Conservation (phyloP, 192 early-diverging fungal genomes). For the Coemansia sp. region DNA sequence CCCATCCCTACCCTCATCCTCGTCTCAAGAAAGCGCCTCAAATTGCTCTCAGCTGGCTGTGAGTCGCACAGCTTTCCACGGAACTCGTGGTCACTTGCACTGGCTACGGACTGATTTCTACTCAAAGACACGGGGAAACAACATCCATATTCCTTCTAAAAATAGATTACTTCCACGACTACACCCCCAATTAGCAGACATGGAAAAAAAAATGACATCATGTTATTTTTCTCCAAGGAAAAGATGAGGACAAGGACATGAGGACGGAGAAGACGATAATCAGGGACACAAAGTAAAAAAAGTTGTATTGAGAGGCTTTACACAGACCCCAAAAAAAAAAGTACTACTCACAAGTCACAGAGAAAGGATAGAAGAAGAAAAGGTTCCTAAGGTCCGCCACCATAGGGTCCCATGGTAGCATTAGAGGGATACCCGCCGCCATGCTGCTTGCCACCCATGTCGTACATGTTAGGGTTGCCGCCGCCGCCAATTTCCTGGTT, state of each 20-base stretch:
- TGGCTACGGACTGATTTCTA: constrained; percentile 6
- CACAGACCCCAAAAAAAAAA: neutral
- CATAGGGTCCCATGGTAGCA: constrained; percentile 10
- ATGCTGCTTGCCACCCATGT: constrained; percentile 16
- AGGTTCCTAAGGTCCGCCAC: neutral
- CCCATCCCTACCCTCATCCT: neutral
- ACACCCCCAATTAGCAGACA: too few species aligned
- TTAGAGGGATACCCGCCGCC: constrained; percentile 11
- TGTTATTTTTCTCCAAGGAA: too few species aligned
- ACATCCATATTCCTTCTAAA: neutral
- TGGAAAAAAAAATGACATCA: neutral
- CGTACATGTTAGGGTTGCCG: constrained; percentile 2
- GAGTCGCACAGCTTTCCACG: neutral
- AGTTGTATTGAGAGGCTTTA: neutral
- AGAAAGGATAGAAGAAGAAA: neutral
- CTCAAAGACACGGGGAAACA: neutral
- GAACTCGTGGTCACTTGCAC: neutral
- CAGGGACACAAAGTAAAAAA: neutral
- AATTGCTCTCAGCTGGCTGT: neutral
- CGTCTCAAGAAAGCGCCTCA: neutral
- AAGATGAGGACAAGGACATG: constrained; percentile 3
- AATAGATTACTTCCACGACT: neutral
- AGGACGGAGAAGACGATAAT: neutral
- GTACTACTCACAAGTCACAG: neutral
- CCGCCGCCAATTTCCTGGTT: constrained; percentile 17